phyloP scores from a whole-genome alignment of 805 yeast genomes.

The Sugiyamaella chiloensis region DNA sequence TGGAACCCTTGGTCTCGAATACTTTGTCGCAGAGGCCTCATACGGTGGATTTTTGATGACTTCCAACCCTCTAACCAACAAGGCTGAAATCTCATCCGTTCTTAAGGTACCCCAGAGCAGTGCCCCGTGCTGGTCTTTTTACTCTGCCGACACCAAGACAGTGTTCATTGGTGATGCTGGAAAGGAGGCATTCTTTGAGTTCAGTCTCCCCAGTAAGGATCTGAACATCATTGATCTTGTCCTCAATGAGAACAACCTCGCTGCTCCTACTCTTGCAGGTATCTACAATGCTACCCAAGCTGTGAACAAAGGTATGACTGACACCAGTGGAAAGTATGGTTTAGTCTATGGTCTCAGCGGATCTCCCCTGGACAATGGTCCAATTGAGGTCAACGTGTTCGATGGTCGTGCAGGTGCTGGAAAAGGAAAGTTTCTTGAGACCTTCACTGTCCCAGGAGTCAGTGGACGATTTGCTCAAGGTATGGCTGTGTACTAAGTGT shows the following conservation, averaged over 20 bases:
- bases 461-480: background rate
- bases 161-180: slow-evolving; percentile 9
- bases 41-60: background rate
- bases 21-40: background rate
- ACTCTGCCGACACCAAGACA: slow-evolving; percentile 1
- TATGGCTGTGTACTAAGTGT: background rate
- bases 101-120: background rate
- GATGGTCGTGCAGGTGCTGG: background rate
- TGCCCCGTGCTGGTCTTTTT: slow-evolving; percentile 10
- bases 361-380: background rate
- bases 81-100: background rate
- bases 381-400: slow-evolving; percentile 1
- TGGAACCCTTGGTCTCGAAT: background rate
- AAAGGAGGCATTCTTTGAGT: background rate
- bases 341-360: background rate
- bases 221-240: background rate
- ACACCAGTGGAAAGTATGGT: background rate
- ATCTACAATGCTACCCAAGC: slow-evolving; percentile 2
- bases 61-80: background rate
- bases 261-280: slow-evolving; percentile 3
- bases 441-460: slow-evolving; percentile 1
- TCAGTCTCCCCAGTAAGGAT: background rate
- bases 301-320: slow-evolving; percentile 1
- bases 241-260: background rate
- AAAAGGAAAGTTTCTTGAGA: background rate